These are phyloP conservation scores for Nannochloropsis salina DNA, from an alignment of 108 stramenopile species.

Conservation along the genomic window DNA sequence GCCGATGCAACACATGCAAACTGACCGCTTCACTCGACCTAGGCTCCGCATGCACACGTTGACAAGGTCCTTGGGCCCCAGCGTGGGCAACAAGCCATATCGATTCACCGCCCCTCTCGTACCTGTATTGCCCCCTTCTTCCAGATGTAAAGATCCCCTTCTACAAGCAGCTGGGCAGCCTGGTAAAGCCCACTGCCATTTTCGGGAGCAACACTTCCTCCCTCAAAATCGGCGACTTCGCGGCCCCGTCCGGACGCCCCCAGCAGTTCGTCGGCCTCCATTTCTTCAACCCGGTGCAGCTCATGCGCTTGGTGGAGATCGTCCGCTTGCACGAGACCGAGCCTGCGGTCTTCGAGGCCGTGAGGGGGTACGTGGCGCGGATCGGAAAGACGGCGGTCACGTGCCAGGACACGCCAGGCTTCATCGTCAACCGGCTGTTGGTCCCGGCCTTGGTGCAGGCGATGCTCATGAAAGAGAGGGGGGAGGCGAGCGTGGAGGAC, in stretches of 20 bases:
- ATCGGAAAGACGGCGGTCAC: slow-evolving; percentile 84
- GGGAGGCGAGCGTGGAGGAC: slow-evolving; percentile 80
- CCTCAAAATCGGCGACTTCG: slow-evolving; percentile 80
- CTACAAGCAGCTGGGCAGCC: slow-evolving; percentile 66
- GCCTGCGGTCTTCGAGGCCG: slow-evolving; percentile 69
- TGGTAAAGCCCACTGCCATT: slow-evolving; percentile 72
- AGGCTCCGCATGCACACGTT: too few relatives aligned
- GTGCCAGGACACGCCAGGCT: slow-evolving; percentile 93
- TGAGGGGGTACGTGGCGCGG: slow-evolving; percentile 56
- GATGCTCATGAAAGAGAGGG: slow-evolving; percentile 84
- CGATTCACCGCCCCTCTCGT: background rate
- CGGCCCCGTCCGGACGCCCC: slow-evolving; percentile 73
- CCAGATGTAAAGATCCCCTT: slow-evolving; percentile 68
- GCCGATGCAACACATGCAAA: too few relatives aligned
- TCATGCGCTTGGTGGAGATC: slow-evolving; percentile 87
- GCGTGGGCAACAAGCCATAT: too few relatives aligned
- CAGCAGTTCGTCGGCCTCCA: slow-evolving; percentile 93
- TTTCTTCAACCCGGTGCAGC: slow-evolving; percentile 98
- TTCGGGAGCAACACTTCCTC: slow-evolving; percentile 92
- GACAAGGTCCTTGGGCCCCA: too few relatives aligned
- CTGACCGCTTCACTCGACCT: too few relatives aligned
- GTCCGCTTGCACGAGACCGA: slow-evolving; percentile 79
- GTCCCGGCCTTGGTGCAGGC: slow-evolving; percentile 54
- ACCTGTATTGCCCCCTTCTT: background rate
- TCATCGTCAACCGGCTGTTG: slow-evolving; percentile 82